Base-by-base conservation (phyloP, 192 early-diverging fungal genomes). In the Coemansia sp. region DNA sequence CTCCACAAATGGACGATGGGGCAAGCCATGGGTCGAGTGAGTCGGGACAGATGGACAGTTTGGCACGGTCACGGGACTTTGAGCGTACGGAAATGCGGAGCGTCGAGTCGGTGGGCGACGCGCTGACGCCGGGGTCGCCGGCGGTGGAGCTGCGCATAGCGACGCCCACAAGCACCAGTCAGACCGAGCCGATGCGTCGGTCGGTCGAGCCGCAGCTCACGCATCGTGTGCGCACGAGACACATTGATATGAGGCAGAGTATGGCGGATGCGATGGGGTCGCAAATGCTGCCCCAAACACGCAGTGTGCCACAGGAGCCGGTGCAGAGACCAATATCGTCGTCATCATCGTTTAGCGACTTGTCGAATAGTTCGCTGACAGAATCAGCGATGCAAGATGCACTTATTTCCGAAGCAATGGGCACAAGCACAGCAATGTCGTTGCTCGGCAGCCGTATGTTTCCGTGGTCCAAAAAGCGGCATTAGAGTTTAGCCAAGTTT, bases 321-420 rank as follows among this genome's bases (percentile, higher is more conserved):
- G 35, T n/a, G 19, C 21, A 19, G 35, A 27, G 11, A 38, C 25
- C 37, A 0, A 48, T 39, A 8, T 39, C 74, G 43, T 15, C 53
- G 45, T 75, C 72, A 15, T 67, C 68, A 39, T 80, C 77, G 23
- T 80, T 80, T 29, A 80, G 77, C 49, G 72, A 80, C 48, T 32
- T 80, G 58, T 80, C 77, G 1, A 64, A 55, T 56, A 75, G 62
- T 51, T 80, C 77, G 19, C 22, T 80, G 59, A 80, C 72, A 2
- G 72, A 74, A 38, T 80, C 77, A n/a, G 77, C 77, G 0, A 74
- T 80, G 77, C 77, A 80, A 53, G 77, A 80, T 50, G 77, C 77
- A 19, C 56, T 80, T 23, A 59, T 80, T 7, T 62, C 77, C 0
- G 77, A 80, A 22, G 72, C 72, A 10, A 70, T 80, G 77, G 73